A percentile compares a stretch with the other conserved stretches of the same genome.
Conservation (phyloP, 2,329 filamentous ascomycete genomes). For the Hypoxylon sp. region DNA sequence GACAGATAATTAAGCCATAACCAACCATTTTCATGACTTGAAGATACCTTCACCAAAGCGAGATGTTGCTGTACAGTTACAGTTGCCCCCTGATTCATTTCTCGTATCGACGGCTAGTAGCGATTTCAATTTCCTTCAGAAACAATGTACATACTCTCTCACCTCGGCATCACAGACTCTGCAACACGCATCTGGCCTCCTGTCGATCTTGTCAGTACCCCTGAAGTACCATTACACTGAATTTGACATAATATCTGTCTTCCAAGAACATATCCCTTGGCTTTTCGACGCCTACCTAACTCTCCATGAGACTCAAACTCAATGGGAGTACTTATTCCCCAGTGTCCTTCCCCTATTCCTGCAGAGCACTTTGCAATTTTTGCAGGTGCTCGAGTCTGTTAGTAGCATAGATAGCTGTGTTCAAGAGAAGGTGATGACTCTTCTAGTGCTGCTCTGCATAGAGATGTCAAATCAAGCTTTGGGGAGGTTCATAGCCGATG, state of each 20-base stretch:
- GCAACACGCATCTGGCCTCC: slow-evolving; percentile 56
- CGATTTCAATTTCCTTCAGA: slow-evolving; percentile 37
- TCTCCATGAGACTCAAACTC: slow-evolving; percentile 52
- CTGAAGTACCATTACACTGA: slow-evolving; percentile 48
- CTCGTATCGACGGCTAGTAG: slow-evolving; percentile 42
- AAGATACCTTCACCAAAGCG: slow-evolving; percentile 40
- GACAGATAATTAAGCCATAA: slow-evolving; percentile 37
- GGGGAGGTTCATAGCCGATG: slow-evolving; percentile 41
- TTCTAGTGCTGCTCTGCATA: slow-evolving; percentile 54
- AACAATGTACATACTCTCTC: slow-evolving; percentile 54
- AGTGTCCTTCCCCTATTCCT: slow-evolving; percentile 49
- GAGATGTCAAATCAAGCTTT: slow-evolving; percentile 50
- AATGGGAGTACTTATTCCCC: slow-evolving; percentile 47
- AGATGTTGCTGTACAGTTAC: slow-evolving; percentile 44
- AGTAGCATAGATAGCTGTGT: slow-evolving; percentile 32
- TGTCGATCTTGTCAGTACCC: slow-evolving; percentile 54
- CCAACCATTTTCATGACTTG: slow-evolving; percentile 40
- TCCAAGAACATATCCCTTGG: slow-evolving; percentile 56
- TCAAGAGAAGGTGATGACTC: slow-evolving; percentile 49
- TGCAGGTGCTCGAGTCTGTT: slow-evolving; percentile 13
- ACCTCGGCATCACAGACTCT: slow-evolving; percentile 54
- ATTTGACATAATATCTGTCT: slow-evolving; percentile 46
- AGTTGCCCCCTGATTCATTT: slow-evolving; percentile 52
- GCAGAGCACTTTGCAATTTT: slow-evolving; percentile 49
- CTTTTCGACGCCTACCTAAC: slow-evolving; percentile 59